Conservation (phyloP, 257 asterid genomes). For the Cynanchum wilfordii region DNA sequence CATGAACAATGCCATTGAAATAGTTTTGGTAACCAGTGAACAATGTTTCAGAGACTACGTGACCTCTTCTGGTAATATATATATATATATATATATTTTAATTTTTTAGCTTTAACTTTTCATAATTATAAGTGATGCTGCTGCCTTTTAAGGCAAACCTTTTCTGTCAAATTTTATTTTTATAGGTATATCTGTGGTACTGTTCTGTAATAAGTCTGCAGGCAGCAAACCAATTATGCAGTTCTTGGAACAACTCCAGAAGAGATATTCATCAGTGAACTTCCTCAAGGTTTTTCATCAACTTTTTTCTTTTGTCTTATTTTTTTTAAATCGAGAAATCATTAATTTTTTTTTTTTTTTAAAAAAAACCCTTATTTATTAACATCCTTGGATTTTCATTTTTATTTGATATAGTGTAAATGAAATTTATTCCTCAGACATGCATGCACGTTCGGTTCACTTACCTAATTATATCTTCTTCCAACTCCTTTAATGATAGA, state of each 20-base stretch:
- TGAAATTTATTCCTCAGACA: not conserved
- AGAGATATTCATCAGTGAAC: slow-evolving; percentile 41
- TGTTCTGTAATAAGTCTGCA: slow-evolving; percentile 36
- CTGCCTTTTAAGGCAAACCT: no score
- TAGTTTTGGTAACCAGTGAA: slow-evolving; percentile 33
- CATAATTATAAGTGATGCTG: no score
- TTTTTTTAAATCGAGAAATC: no score
- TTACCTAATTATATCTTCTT: not conserved
- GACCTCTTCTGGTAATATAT: slow-evolving; percentile 36
- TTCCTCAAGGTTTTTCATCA: slow-evolving; percentile 41
- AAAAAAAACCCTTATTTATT: no score
- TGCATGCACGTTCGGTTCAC: not conserved
- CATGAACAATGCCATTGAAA: slow-evolving; percentile 13
- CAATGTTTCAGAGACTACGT: slow-evolving; percentile 42
- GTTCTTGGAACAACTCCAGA: slow-evolving; percentile 31
- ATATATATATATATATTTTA: no score
- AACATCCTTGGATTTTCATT: not conserved
- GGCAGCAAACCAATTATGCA: slow-evolving; percentile 27
- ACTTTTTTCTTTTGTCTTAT: no score
- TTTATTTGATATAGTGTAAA: not conserved
- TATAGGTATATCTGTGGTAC: slow-evolving; percentile 38
- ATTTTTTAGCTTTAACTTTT: no score
- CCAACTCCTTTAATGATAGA: not conserved
- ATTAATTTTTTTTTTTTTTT: no score
- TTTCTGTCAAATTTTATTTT: no score